A percentile compares a stretch with the other conserved stretches of the same genome.
These are phyloP conservation scores for Tinospora cordifolia DNA, from an alignment of 164 flowering plant species.

Conservation along the genomic window DNA sequence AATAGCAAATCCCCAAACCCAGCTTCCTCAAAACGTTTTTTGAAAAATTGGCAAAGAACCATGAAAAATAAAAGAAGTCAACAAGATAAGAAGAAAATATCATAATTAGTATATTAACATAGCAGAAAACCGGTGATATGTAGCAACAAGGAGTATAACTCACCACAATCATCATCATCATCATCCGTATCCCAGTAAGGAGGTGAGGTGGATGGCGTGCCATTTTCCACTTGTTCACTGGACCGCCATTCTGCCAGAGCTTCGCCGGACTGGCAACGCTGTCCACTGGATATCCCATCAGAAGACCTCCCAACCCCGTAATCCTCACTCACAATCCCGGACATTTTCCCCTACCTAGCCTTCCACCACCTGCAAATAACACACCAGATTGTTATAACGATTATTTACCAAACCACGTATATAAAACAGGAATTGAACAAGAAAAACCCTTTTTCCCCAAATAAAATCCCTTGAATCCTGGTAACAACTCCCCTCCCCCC, in stretches of 20 bases:
- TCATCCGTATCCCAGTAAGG: slow-evolving; percentile 48
- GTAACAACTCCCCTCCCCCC: not conserved
- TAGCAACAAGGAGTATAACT: not conserved
- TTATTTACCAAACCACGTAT: not conserved
- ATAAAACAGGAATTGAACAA: not conserved
- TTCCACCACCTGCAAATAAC: slow-evolving; percentile 8
- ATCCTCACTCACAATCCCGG: slow-evolving; percentile 31
- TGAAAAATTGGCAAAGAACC: not conserved
- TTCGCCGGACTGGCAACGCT: slow-evolving; percentile 37
- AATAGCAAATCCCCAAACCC: not conserved
- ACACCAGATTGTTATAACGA: not conserved
- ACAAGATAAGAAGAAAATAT: not conserved
- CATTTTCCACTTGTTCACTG: slow-evolving; percentile 44
- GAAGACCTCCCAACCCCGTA: slow-evolving; percentile 29
- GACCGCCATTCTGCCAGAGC: slow-evolving; percentile 46
- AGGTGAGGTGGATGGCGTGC: slow-evolving; percentile 45
- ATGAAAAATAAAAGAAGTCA: not conserved
- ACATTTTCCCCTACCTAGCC: slow-evolving; percentile 24
- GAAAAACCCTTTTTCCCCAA: not conserved
- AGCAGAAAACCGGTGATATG: not conserved
- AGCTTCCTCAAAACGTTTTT: not conserved
- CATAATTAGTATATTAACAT: not conserved
- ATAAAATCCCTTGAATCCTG: not conserved
- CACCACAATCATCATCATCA: slow-evolving; percentile 32
- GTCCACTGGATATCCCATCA: slow-evolving; percentile 32